Evolutionary conservation across 2,329 filamentous ascomycete genomes (phyloP), one percentile per base, ranked within the genome.

Genomic region (Colletotrichum theobromicola): DNA sequence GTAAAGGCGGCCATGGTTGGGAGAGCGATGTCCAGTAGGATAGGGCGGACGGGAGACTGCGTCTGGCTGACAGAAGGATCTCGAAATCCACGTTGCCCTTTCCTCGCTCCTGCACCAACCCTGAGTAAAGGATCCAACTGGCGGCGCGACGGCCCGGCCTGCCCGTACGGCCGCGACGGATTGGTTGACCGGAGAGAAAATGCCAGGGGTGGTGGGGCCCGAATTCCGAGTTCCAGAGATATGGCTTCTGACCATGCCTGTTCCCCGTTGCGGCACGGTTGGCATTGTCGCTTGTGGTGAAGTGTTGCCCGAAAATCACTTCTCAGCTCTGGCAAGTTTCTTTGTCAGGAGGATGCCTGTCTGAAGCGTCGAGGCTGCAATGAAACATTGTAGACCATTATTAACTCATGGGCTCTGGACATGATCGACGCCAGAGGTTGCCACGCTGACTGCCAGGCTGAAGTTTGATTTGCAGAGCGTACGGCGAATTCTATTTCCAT

Each of bases 71-170:
- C 34, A 46, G 24, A 26, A 57, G n/a, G 32, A 58, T 62, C 37
- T 67, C 63, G 60, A 73, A 50, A 61, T 70, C 60, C 66, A 26
- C 35, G 53, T 42, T 34, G 63, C 28, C 37, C 30, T 62, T n/a
- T 26, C 30, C 5, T 46, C 46, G 46, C 57, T 67, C 42, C 37
- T 67, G 61, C 37, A 42, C 34, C 57, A 18, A 30, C 35, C n/a
- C 21, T 21, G 37, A 57, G 18, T 26, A 35, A 30, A 60, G 28
- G 60, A 30, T 32, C 35, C 50, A 30, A 53, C 46, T 24, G 42
- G 32, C 73, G 73, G 73, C 53, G 42, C 50, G 64, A 21, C 73
- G 73, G 73, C 46, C 73, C 73, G 73, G 42, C 58, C 42, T 26
- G 30, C 60, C 73, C 35, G 24, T 24, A 46, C 16, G 24, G 34